Evolutionary conservation across 2,329 filamentous ascomycete species (phyloP).

Genomic region (Fulvia fulva): DNA sequence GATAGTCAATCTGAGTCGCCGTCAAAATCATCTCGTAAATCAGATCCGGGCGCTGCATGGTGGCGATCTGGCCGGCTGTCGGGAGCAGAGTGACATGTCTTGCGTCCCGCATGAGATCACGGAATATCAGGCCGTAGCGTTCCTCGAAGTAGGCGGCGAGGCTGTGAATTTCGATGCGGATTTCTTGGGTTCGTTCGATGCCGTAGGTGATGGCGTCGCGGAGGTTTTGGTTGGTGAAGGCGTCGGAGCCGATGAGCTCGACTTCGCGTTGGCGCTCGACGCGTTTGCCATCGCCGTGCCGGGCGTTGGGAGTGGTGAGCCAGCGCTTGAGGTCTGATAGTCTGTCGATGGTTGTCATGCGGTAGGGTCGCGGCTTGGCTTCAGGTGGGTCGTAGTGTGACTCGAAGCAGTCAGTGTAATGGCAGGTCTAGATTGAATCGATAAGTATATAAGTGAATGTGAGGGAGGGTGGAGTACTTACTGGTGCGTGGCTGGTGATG

Average conservation of each 20-base stretch:
- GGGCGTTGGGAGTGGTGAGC: neutral
- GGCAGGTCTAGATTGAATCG: neutral
- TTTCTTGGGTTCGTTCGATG: neutral
- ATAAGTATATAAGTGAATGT: neutral
- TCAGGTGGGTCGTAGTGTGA: neutral
- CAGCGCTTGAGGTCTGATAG: constrained; percentile 1
- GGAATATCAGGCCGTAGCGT: neutral
- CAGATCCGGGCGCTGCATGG: neutral
- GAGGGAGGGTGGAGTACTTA: too few relatives aligned
- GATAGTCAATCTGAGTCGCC: constrained; percentile 1
- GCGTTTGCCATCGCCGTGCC: neutral
- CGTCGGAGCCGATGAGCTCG: neutral
- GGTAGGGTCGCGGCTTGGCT: neutral
- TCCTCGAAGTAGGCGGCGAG: neutral
- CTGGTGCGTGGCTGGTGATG: neutral
- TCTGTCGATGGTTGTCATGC: neutral
- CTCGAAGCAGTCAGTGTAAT: neutral
- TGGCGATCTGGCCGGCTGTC: neutral
- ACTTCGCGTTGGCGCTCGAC: neutral
- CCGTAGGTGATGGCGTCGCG: neutral
- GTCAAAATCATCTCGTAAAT: neutral
- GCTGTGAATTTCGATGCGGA: neutral
- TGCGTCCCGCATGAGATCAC: neutral
- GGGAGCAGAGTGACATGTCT: neutral
- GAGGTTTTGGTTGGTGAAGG: neutral